Evolutionary conservation across 352 stramenopile species (phyloP).

Genomic region (Globisporangium rhizosaccharum): DNA sequence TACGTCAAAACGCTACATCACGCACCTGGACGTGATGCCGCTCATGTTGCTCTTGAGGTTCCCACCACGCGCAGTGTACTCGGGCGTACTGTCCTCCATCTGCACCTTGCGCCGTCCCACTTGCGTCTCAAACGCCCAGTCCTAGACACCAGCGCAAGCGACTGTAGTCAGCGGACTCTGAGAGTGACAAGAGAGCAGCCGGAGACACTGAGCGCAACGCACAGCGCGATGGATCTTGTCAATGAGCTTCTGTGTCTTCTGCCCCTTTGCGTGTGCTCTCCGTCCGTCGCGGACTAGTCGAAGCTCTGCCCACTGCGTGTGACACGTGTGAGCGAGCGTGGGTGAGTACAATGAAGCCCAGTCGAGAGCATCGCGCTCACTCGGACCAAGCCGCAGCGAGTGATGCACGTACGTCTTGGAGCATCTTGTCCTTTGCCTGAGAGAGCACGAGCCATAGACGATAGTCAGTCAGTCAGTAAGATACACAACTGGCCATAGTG

Average conservation of each 20-base stretch:
- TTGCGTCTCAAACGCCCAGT: conserved; percentile 43
- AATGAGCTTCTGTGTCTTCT: conserved; percentile 24
- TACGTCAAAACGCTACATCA: no score
- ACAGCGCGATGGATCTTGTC: conserved; percentile 32
- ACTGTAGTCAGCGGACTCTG: not conserved
- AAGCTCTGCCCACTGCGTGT: conserved; percentile 43
- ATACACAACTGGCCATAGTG: not conserved
- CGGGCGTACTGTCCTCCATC: conserved; percentile 45
- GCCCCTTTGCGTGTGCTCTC: conserved; percentile 22
- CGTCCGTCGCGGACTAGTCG: conserved; percentile 27
- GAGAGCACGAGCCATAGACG: not conserved
- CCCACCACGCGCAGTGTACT: conserved; percentile 53
- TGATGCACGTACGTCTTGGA: conserved; percentile 19
- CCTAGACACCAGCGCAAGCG: conserved; percentile 16
- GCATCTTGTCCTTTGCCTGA: conserved; percentile 36
- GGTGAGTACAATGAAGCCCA: not conserved
- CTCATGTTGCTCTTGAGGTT: conserved; percentile 65
- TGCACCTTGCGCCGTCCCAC: conserved; percentile 47
- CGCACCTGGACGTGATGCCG: conserved; percentile 72
- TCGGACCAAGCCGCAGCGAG: not conserved
- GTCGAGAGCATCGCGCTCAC: not conserved
- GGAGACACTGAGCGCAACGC: conserved; percentile 2
- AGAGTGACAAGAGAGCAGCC: no score
- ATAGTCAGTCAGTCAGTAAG: not conserved
- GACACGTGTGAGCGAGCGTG: not conserved